Evolutionary conservation across 176 grass and related monocot genomes (phyloP), one percentile per base, ranked within the genome.

Genomic region (bread wheat (Triticum aestivum)): DNA sequence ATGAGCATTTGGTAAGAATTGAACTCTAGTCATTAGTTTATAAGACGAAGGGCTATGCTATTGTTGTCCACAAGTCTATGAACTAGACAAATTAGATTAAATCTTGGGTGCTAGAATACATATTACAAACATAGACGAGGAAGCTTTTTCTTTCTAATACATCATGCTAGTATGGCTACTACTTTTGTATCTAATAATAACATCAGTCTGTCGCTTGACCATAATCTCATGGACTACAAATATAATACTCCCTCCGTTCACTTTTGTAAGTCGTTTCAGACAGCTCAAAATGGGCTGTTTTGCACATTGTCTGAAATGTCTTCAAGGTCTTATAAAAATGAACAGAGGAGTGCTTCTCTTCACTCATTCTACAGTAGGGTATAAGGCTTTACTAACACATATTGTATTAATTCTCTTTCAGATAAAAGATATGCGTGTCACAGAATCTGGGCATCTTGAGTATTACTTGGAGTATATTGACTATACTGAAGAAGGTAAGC

Each of bases 401-500:
- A 11, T 11, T 29, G 3, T 32, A 8, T 49, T 80, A 42, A 33
- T 42, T 75, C 5, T 24, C 49, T 87, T 86, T 66, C 73, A 98
- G 95, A 80, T 95, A 73, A 67, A 65, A 7, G 49, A 75, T 70
- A 91, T 68, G 29, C 52, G 85, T 34, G 84, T 74, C 15, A 26
- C 62, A 14, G 73, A 69, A 21, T 44, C 9, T 5, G 75, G 85
- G 44, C 35, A 87, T 39, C 30, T 85, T 56, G 79, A 89, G 75
- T 95, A 68, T 81, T 78, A 42, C 29, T 82, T 95, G 78, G 72
- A 95, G 51, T 95, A 88, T 58, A 76, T 72, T 80, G 93, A 95
- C 38, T 98, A 87, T 82, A 68, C 83, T 38, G 91, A 54, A 5
- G 80, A 98, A 88, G 62, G 93, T 95, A 89, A 89, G 83, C 37